phyloP scores from a whole-genome alignment of 495 filamentous ascomycete genomes.

The Terfezia claveryi region DNA sequence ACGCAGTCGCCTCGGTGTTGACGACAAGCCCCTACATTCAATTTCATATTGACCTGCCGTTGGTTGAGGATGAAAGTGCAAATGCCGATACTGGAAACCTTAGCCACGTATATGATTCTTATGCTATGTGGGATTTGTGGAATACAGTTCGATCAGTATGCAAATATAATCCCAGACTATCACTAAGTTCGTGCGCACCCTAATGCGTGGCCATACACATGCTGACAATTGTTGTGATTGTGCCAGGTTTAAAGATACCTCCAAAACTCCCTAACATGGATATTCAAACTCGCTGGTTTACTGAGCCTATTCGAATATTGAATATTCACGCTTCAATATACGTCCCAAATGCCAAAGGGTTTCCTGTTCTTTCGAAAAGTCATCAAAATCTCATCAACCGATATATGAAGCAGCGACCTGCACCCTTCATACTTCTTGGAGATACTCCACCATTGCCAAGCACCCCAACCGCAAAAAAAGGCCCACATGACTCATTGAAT shows the following conservation, averaged over 20 bases:
- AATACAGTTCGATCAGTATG: slow-evolving; percentile 66
- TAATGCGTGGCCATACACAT: too few species aligned
- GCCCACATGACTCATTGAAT: slow-evolving; percentile 31
- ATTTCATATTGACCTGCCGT: slow-evolving; percentile 57
- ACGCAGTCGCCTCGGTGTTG: slow-evolving; percentile 62
- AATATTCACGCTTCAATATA: slow-evolving; percentile 46
- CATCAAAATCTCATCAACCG: slow-evolving; percentile 60
- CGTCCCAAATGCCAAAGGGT: slow-evolving; percentile 52
- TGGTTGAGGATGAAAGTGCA: slow-evolving; percentile 38
- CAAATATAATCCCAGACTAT: slow-evolving; percentile 61
- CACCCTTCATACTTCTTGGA: slow-evolving; percentile 16
- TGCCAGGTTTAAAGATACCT: slow-evolving; percentile 34
- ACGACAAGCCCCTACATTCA: slow-evolving; percentile 51
- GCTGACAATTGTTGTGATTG: not conserved
- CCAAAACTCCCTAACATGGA: slow-evolving; percentile 43
- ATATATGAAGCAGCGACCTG: slow-evolving; percentile 37
- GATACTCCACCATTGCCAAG: slow-evolving; percentile 7
- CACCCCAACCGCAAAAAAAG: slow-evolving; percentile 3
- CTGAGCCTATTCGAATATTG: slow-evolving; percentile 70
- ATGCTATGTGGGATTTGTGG: slow-evolving; percentile 97
- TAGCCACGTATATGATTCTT: slow-evolving; percentile 27
- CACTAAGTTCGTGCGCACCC: slow-evolving; percentile 48
- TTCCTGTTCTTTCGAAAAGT: slow-evolving; percentile 56
- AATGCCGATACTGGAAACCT: not conserved
- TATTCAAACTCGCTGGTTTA: slow-evolving; percentile 78